These are phyloP conservation scores for Aspergillus fischeri DNA, from an alignment of 2,329 filamentous ascomycete species.

Conservation along the genomic window DNA sequence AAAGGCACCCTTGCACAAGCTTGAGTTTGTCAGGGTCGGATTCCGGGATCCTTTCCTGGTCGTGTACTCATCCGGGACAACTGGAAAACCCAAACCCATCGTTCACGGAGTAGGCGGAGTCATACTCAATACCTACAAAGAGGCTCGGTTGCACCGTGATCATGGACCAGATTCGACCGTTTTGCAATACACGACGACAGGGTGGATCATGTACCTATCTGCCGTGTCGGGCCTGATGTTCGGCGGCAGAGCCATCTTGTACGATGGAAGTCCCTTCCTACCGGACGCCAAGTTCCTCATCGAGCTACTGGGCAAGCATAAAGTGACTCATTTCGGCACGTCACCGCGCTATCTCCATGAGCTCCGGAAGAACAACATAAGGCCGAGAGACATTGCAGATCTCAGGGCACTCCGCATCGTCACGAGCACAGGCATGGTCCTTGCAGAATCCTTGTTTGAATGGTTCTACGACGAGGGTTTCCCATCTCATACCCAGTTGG, in stretches of 20 bases:
- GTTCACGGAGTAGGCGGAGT: conserved; percentile 60
- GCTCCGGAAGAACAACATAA: conserved; percentile 60
- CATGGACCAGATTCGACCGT: conserved; percentile 40
- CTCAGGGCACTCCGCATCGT: conserved; percentile 60
- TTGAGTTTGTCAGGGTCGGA: conserved; percentile 56
- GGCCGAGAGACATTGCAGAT: conserved; percentile 60
- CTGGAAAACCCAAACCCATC: conserved; percentile 79
- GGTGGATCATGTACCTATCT: conserved; percentile 84
- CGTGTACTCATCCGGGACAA: conserved; percentile 76
- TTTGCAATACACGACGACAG: conserved; percentile 65
- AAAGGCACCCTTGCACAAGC: conserved; percentile 25
- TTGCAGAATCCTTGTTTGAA: conserved; percentile 71
- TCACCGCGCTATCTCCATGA: conserved; percentile 75
- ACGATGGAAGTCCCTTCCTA: conserved; percentile 77
- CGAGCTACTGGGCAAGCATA: conserved; percentile 57
- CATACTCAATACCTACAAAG: conserved; percentile 49
- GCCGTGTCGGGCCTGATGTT: conserved; percentile 56
- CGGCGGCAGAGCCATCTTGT: conserved; percentile 64
- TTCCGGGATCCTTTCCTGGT: conserved; percentile 75
- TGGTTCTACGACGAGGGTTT: conserved; percentile 76
- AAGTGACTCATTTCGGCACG: conserved; percentile 68
- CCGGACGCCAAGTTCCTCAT: conserved; percentile 64
- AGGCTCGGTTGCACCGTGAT: conserved; percentile 53
- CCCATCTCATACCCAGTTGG: conserved; percentile 61
- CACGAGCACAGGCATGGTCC: conserved; percentile 75